A percentile compares a stretch with the other conserved stretches of the same genome.
Evolutionary conservation across 2,329 filamentous ascomycete genomes (phyloP).

Genomic region (Talaromyces sp.): DNA sequence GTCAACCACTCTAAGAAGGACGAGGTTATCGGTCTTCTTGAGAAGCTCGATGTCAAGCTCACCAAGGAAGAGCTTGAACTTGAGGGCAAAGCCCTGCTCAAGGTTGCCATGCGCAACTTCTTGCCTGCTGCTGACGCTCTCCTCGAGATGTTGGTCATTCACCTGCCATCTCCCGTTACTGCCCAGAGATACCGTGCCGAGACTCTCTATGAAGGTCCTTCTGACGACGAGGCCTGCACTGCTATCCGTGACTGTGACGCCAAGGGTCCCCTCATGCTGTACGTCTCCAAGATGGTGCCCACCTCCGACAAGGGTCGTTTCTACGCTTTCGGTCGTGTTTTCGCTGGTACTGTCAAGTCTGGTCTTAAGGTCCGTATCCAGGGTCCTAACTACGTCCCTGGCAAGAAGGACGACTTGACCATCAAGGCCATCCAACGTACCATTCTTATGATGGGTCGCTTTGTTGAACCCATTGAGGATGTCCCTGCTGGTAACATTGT

Average conservation of each 20-base stretch:
- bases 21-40: constrained; percentile 72
- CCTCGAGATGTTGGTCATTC: constrained; percentile 99
- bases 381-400: constrained; percentile 96
- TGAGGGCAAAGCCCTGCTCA: constrained; percentile 96
- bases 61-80: constrained; percentile 78
- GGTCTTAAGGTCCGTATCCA: constrained; percentile 99
- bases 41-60: constrained; percentile 96
- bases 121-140: constrained; percentile 96
- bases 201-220: constrained; percentile 97
- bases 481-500: constrained; percentile 99
- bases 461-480: constrained; percentile 97
- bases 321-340: constrained; percentile 99
- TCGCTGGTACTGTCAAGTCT: constrained; percentile 94
- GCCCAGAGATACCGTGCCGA: constrained; percentile 97
- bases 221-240: constrained; percentile 86
- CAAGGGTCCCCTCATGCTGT: constrained; percentile 98
- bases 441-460: constrained; percentile 99
- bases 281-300: constrained; percentile 99
- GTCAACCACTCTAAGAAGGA: constrained; percentile 99
- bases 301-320: constrained; percentile 99
- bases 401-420: constrained; percentile 98
- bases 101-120: constrained; percentile 98
- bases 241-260: constrained; percentile 98
- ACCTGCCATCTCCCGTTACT: constrained; percentile 91
- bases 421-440: constrained; percentile 99